These are phyloP conservation scores for Aspergillus sp. DNA, from an alignment of 2,329 filamentous ascomycete species.

Conservation along the genomic window DNA sequence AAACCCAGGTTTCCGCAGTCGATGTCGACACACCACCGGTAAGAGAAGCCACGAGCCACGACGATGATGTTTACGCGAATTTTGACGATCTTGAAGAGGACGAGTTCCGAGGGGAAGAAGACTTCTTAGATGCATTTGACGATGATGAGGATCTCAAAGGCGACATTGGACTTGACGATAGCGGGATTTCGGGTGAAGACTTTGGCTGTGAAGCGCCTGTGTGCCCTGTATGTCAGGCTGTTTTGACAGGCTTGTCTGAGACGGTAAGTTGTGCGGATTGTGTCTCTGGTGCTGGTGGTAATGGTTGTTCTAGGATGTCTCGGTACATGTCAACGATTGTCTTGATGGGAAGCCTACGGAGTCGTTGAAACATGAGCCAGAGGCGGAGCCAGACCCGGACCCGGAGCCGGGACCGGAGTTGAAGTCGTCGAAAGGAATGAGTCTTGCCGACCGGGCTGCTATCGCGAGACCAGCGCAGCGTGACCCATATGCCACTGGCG, in stretches of 20 bases:
- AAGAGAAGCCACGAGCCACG: slow-evolving; percentile 53
- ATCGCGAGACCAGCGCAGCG: slow-evolving; percentile 77
- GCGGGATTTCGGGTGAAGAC: slow-evolving; percentile 21
- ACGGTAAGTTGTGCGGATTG: slow-evolving; percentile 30
- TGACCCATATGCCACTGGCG: slow-evolving; percentile 68
- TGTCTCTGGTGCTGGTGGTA: background rate
- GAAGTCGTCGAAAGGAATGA: slow-evolving; percentile 34
- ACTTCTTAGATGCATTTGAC: slow-evolving; percentile 65
- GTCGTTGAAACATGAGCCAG: slow-evolving; percentile 29
- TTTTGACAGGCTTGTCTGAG: slow-evolving; percentile 60
- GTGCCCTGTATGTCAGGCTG: slow-evolving; percentile 78
- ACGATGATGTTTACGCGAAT: slow-evolving; percentile 52
- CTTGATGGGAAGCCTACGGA: slow-evolving; percentile 77
- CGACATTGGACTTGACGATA: slow-evolving; percentile 17
- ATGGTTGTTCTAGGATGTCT: slow-evolving; percentile 62
- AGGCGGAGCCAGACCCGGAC: background rate
- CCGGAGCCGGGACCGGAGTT: background rate
- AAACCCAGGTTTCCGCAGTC: slow-evolving; percentile 23
- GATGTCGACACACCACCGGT: slow-evolving; percentile 44
- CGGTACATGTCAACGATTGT: slow-evolving; percentile 87
- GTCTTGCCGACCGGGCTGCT: slow-evolving; percentile 66
- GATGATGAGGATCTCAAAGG: slow-evolving; percentile 46
- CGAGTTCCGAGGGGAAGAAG: slow-evolving; percentile 62
- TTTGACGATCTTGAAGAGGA: slow-evolving; percentile 65
- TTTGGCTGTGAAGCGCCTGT: slow-evolving; percentile 30